Evolutionary conservation across 164 flowering plant genomes (phyloP).

Genomic region (Umbellularia californica): DNA sequence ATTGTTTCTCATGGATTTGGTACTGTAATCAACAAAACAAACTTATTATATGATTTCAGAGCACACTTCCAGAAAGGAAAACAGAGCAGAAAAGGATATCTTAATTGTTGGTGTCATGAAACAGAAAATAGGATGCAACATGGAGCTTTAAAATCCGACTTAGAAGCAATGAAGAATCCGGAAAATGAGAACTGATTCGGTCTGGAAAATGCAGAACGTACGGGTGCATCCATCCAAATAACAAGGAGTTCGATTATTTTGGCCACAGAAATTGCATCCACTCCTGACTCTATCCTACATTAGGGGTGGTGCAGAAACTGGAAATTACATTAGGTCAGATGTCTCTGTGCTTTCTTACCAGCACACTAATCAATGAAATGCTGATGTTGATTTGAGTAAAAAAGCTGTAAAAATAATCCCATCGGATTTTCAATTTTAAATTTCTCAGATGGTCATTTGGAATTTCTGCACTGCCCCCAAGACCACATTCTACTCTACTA

Average conservation of each 20-base stretch:
- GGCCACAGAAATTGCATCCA: neutral
- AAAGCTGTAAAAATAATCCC: neutral
- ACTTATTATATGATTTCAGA: neutral
- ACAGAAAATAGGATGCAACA: neutral
- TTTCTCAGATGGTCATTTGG: neutral
- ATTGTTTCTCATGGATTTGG: conserved; percentile 77
- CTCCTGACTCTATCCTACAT: no score
- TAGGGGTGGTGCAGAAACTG: neutral
- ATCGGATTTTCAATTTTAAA: no score
- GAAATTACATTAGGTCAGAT: neutral
- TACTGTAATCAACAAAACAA: conserved; percentile 35
- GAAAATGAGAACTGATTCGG: neutral
- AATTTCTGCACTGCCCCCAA: neutral
- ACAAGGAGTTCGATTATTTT: neutral
- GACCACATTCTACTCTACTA: neutral
- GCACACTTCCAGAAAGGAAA: neutral
- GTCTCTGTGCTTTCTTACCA: no score
- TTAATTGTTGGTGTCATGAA: neutral
- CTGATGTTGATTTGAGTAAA: neutral
- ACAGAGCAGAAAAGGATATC: neutral
- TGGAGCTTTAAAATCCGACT: neutral
- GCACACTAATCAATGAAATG: neutral
- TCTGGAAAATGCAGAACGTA: neutral
- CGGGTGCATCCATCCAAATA: neutral
- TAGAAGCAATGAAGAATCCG: neutral